Base-by-base conservation (phyloP, 306 rosid genomes). In the Pterocarpus macrocarpus region DNA sequence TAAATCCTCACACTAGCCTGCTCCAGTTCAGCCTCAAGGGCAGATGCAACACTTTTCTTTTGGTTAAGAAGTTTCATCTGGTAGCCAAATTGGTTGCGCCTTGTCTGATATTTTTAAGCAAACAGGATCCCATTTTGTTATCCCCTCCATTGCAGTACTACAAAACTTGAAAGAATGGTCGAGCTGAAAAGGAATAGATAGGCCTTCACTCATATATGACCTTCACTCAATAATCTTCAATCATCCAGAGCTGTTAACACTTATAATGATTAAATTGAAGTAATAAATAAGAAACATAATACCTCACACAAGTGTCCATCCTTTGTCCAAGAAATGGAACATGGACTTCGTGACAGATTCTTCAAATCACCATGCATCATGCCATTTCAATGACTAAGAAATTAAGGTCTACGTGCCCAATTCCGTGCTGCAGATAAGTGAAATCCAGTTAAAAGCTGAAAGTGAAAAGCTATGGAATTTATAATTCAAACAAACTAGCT, bases 51-150 rank as follows among this genome's bases (percentile, higher is more conserved):
- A 15, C 86, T 89, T 49, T 59, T 86, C 88, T 89, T 90, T 79
- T 92, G 94, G 80, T 95, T 92, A 8, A 86, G 89, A 83, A 81
- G 89, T 87, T 95, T 92, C 86, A 82, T 85, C 75, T 84, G 92
- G 82, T 75, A 78, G 68, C 88, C n/a, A 88, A 80, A 89, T 86
- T 81, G 86, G 87, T 52, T 65, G 88, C 28, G 69, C 87, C 84
- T 92, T 97, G 45, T 90, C 89, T 41, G 91, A 82, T 61, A 89
- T 56, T 82, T 89, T 87, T 45, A 85, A 76, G 80, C 92, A 64
- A 55, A 92, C 85, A 61, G 98, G 97, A 64, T 93, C 97, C 98
- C 98, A 95, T 86, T 95, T 95, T 35, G 98, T 95, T 69, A 76
- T 90, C 61, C 97, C 97, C 79, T 95, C 97, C 97, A 91, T 91